Evolutionary conservation across 2,329 filamentous ascomycete species (phyloP).

Genomic region (Ascochyta pisi): DNA sequence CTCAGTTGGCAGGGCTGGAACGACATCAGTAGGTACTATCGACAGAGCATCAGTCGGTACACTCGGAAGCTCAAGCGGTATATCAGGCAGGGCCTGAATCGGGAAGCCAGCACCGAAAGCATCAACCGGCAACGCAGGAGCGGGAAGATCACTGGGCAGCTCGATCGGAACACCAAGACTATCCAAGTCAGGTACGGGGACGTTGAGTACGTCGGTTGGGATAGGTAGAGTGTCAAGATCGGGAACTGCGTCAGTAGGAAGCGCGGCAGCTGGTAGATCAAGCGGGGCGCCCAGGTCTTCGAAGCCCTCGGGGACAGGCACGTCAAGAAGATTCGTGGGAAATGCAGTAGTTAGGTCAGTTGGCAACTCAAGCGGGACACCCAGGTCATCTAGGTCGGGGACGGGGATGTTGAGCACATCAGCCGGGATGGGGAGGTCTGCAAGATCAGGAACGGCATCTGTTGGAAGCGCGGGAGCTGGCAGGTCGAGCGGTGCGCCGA

Average conservation of each 20-base stretch:
- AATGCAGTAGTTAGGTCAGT: neutral
- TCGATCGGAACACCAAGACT: neutral
- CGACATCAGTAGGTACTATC: neutral
- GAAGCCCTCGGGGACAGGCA: conserved; percentile 1
- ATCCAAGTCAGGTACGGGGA: neutral
- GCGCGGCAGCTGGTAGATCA: neutral
- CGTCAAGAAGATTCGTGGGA: neutral
- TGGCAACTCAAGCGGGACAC: neutral
- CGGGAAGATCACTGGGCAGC: neutral
- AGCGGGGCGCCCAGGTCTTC: neutral
- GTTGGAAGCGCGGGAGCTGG: neutral
- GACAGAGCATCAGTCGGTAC: neutral
- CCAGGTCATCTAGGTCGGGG: neutral
- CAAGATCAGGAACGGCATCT: neutral
- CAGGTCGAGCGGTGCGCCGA: neutral
- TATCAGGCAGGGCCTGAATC: conserved; percentile 2
- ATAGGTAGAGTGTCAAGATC: neutral
- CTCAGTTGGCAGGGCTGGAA: too few species aligned
- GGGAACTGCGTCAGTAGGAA: neutral
- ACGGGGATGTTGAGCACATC: neutral
- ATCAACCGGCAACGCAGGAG: neutral
- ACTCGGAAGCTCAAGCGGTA: conserved; percentile 3
- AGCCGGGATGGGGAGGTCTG: neutral
- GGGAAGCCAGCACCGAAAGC: conserved; percentile 12
- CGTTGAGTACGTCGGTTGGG: neutral